phyloP scores from a whole-genome alignment of 140 eudicot species.

The Erigeron philadelphicus region DNA sequence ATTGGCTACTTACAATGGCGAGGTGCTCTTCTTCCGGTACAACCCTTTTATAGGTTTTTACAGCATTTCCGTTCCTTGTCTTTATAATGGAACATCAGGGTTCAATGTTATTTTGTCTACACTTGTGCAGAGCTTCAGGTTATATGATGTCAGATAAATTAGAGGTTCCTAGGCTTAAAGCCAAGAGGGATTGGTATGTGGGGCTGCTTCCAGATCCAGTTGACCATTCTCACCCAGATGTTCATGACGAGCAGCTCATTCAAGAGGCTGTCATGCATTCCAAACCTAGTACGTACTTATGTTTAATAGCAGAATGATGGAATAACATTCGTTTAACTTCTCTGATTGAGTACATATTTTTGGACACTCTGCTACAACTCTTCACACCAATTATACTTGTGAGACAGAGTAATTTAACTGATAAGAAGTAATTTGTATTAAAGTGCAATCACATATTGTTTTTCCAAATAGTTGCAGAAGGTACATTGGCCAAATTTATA shows the following conservation, averaged over 20 bases:
- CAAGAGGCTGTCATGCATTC: slow-evolving; percentile 63
- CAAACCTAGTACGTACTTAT: slow-evolving; percentile 44
- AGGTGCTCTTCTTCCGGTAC: slow-evolving; percentile 95
- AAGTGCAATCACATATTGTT: slow-evolving; percentile 9
- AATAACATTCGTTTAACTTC: slow-evolving; percentile 4
- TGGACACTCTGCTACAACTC: slow-evolving; percentile 12
- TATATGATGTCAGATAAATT: slow-evolving; percentile 92
- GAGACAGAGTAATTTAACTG: neutral
- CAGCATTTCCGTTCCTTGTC: neutral
- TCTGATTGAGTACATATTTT: slow-evolving; percentile 6
- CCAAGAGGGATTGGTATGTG: slow-evolving; percentile 85
- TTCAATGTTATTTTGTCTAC: slow-evolving; percentile 14
- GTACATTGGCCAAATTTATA: neutral
- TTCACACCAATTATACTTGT: neutral
- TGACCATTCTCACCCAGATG: slow-evolving; percentile 96
- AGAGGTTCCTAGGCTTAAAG: slow-evolving; percentile 80
- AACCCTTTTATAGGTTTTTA: slow-evolving; percentile 15
- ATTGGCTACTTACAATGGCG: slow-evolving; percentile 94
- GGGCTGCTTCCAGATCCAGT: slow-evolving; percentile 83
- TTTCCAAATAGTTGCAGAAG: slow-evolving; percentile 8
- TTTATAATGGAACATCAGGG: slow-evolving; percentile 18
- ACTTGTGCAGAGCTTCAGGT: slow-evolving; percentile 68
- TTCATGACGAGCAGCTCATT: slow-evolving; percentile 65
- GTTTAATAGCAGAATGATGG: neutral
- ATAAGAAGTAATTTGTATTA: slow-evolving; percentile 4